These are phyloP conservation scores for Helicostylum pulchrum DNA, from an alignment of 192 early-diverging fungal species.

Conservation along the genomic window DNA sequence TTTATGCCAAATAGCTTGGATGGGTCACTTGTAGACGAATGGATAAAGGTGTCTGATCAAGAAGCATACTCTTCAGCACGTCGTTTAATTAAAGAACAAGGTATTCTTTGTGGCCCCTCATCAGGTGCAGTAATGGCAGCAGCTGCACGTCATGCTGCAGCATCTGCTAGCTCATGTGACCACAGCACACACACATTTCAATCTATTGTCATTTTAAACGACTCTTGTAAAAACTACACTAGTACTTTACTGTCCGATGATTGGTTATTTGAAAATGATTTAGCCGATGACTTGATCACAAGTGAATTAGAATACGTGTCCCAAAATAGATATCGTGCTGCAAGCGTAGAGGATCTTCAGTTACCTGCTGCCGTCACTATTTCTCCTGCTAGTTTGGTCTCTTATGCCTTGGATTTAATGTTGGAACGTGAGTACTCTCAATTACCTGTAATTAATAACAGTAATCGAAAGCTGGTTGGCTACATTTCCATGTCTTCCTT, in stretches of 20 bases:
- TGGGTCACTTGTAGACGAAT: slow-evolving; percentile 51
- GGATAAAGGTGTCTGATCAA: slow-evolving; percentile 66
- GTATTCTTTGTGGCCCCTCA: slow-evolving; percentile 59
- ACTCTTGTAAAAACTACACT: slow-evolving; percentile 67
- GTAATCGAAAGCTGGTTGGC: slow-evolving; percentile 67
- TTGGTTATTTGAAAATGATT: slow-evolving; percentile 75
- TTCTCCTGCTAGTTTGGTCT: slow-evolving; percentile 50
- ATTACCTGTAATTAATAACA: slow-evolving; percentile 65
- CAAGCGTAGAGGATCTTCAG: slow-evolving; percentile 82
- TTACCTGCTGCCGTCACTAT: slow-evolving; percentile 76
- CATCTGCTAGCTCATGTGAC: slow-evolving; percentile 29
- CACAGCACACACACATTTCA: slow-evolving; percentile 35
- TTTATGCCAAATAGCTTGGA: slow-evolving; percentile 58
- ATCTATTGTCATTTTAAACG: slow-evolving; percentile 58
- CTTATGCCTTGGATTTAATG: slow-evolving; percentile 73
- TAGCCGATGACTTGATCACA: slow-evolving; percentile 62
- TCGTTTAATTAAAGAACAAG: slow-evolving; percentile 57
- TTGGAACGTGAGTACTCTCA: slow-evolving; percentile 83
- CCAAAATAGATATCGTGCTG: slow-evolving; percentile 70
- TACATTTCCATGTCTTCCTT: slow-evolving; percentile 68
- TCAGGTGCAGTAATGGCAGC: slow-evolving; percentile 67
- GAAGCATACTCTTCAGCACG: slow-evolving; percentile 70
- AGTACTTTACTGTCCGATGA: slow-evolving; percentile 71
- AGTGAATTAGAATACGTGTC: slow-evolving; percentile 54
- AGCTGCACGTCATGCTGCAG: slow-evolving; percentile 47